Evolutionary conservation across 805 yeast species (phyloP).

Genomic region (Candida maesae): DNA sequence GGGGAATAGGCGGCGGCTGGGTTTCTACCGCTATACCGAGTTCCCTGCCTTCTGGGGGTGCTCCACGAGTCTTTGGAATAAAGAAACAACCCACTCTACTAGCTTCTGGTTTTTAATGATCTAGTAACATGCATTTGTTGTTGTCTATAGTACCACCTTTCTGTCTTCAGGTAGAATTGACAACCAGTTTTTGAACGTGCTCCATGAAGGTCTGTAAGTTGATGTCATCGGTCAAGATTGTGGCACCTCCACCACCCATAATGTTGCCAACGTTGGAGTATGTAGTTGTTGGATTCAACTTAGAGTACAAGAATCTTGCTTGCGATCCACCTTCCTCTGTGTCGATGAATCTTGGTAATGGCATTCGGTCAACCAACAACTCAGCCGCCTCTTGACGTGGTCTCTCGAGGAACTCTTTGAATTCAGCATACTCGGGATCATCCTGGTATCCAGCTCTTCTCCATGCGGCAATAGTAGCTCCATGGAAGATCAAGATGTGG

Average conservation of each 20-base stretch:
- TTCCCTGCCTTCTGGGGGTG: no score
- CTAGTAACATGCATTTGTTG: no score
- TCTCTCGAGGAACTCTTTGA: slow-evolving; percentile 79
- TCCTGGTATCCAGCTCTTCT: slow-evolving; percentile 93
- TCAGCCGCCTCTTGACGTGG: slow-evolving; percentile 93
- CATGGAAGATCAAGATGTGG: slow-evolving; percentile 94
- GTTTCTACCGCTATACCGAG: no score
- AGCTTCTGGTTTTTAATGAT: no score
- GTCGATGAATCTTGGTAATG: slow-evolving; percentile 94
- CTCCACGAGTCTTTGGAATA: no score
- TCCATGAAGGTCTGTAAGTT: slow-evolving; percentile 92
- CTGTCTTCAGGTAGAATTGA: slow-evolving; percentile 30
- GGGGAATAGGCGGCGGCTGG: no score
- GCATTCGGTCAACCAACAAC: slow-evolving; percentile 88
- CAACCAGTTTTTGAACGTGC: slow-evolving; percentile 90
- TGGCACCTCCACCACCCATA: slow-evolving; percentile 53
- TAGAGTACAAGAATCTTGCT: slow-evolving; percentile 93
- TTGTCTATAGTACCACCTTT: not conserved
- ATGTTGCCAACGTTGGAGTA: slow-evolving; percentile 52
- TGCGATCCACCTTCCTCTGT: slow-evolving; percentile 99
- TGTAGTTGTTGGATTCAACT: slow-evolving; percentile 89
- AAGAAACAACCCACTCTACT: no score
- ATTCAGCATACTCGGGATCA: slow-evolving; percentile 82
- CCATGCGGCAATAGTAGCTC: slow-evolving; percentile 94
- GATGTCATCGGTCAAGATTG: slow-evolving; percentile 95